Evolutionary conservation across 768 basidiomycete genomes (phyloP).

Genomic region (Austroboletus eburneus): DNA sequence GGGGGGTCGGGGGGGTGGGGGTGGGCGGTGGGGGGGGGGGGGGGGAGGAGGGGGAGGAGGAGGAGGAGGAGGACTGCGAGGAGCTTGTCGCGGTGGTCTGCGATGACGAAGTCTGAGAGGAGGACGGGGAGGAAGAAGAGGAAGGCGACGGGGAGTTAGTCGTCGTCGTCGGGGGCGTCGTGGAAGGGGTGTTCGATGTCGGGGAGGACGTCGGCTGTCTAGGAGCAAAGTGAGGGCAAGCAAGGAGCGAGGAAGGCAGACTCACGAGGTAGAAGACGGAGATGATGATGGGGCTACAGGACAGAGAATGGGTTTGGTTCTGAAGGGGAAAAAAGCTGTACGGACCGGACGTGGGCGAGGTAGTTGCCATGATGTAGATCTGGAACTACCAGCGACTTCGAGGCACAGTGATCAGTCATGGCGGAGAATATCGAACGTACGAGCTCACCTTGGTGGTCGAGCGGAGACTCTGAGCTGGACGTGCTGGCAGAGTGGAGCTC

Average conservation of each 20-base stretch:
- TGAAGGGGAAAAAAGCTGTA: not conserved
- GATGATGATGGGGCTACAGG: not conserved
- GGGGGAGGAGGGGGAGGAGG: no score
- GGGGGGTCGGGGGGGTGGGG: no score
- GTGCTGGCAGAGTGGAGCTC: not conserved
- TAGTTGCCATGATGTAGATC: constrained; percentile 5
- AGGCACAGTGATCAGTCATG: no score
- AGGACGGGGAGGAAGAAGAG: not conserved
- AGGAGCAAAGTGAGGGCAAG: no score
- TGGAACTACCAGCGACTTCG: not conserved
- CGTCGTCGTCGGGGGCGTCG: not conserved
- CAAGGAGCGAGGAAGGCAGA: not conserved
- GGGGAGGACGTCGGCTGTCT: no score
- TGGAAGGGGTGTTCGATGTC: no score
- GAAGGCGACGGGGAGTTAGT: not conserved
- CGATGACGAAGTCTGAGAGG: not conserved
- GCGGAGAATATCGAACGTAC: not conserved
- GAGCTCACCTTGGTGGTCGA: no score
- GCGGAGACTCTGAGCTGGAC: not conserved
- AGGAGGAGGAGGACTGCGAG: no score
- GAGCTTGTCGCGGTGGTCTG: no score
- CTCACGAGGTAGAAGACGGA: constrained; percentile 3
- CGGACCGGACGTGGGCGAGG: constrained; percentile 1
- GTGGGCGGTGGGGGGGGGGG: no score
- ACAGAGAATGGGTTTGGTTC: not conserved